Base-by-base conservation (phyloP, 2,329 filamentous ascomycete genomes). In the Podosphaera fusca region DNA sequence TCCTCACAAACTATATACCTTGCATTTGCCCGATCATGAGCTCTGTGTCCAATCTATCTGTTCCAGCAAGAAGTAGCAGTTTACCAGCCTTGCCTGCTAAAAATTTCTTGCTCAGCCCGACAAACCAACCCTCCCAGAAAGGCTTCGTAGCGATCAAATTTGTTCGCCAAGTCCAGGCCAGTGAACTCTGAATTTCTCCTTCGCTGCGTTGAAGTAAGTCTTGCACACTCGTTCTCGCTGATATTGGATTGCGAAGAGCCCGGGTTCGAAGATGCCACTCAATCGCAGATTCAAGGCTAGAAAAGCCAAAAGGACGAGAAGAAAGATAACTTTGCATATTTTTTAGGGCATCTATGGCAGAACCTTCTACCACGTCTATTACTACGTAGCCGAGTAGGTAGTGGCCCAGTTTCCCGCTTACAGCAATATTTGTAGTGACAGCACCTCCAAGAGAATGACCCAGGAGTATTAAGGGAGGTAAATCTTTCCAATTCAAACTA, bases 1-100 rank as follows among this genome's bases (percentile, higher is more conserved):
- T 31, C 29, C 35, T 5, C 57, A 66, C 1, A 7, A 31, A 9
- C n/a, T 30, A 34, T 10, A 69, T 72, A 85, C 87, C 89, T 74
- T 95, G 89, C 89, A 95, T 95, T 70, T 95, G 89, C 14, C 89
- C 89, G 68, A 95, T 95, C 69, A 87, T 95, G 65, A 95, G 71
- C 66, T 94, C 89, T 62, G 86, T 94, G 67, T 95, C 89, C 58
- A 95, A 69, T 54, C 89, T 76, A 70, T 95, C 90, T 9, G 89
- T 95, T 21, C 89, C 89, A 2, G 89, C 90, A 36, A 95, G 75
- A 55, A 95, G 71, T 55, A 95, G 71, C 59, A 94, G 69, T 69
- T 95, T 95, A 7, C 88, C 89, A 34, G 87, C 89, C 60, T 77
- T 81, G 0, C 85, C 86, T 56, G 75, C 76, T 49, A 95, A 74